Percentiles rank a stretch among this genome's conserved stretches.
phyloP scores from a whole-genome alignment of 108 stramenopile species.

The Cylindrotheca fusiformis region DNA sequence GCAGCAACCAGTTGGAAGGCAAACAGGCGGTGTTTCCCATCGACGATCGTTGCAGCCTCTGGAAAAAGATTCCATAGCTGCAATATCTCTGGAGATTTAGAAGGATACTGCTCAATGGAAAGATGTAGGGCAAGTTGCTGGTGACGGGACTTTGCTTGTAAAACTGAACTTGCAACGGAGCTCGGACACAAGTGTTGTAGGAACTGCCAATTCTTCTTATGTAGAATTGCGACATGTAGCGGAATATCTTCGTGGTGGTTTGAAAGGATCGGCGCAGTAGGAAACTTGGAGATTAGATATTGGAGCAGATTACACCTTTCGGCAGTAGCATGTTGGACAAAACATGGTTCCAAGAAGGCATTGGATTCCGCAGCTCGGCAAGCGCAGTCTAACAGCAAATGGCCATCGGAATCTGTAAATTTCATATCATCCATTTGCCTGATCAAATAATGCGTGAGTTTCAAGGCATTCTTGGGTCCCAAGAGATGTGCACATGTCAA shows the following conservation, averaged over 20 bases:
- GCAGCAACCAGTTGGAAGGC: conserved; percentile 10
- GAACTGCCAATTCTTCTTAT: conserved; percentile 2
- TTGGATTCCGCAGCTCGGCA: neutral
- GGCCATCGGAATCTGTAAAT: too few relatives aligned
- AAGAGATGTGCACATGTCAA: conserved; percentile 9
- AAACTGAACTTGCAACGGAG: neutral
- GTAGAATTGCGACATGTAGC: conserved; percentile 2
- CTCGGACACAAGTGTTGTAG: neutral
- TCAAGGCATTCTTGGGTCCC: neutral
- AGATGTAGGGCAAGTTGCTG: conserved; percentile 3
- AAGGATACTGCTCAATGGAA: conserved; percentile 3
- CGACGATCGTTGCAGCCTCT: conserved; percentile 5
- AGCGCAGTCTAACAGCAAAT: neutral
- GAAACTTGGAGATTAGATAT: conserved; percentile 3
- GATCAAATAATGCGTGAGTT: conserved; percentile 2
- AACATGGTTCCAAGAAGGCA: neutral
- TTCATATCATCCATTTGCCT: neutral
- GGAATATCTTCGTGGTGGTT: conserved; percentile 2
- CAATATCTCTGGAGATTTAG: neutral
- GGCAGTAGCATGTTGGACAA: neutral
- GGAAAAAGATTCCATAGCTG: conserved; percentile 4
- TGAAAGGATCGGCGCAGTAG: neutral
- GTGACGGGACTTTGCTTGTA: neutral
- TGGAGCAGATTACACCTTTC: neutral
- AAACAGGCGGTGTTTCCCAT: neutral